Evolutionary conservation across 2,329 filamentous ascomycete species (phyloP).

Genomic region (Pseudogymnoascus sp.): DNA sequence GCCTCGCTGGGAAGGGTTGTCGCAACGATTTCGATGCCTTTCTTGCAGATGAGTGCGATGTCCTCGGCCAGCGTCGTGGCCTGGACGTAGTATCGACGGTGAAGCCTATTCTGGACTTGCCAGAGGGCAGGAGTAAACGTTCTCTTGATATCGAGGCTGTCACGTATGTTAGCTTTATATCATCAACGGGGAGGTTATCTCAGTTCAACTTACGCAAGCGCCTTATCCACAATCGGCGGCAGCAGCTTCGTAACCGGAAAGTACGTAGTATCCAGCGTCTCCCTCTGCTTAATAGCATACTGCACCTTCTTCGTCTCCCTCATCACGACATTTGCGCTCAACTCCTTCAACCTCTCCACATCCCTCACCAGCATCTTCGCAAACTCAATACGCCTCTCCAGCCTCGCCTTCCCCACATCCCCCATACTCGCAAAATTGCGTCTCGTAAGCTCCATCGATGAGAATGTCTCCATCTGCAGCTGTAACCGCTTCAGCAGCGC

Average conservation of each 20-base stretch:
- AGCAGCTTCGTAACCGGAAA: constrained; percentile 78
- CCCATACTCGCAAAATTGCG: constrained; percentile 97
- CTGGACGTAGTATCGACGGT: constrained; percentile 47
- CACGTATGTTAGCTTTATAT: constrained; percentile 34
- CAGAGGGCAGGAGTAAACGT: constrained; percentile 47
- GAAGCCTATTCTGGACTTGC: constrained; percentile 43
- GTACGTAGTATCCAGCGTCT: constrained; percentile 81
- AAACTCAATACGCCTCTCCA: constrained; percentile 81
- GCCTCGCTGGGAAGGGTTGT: constrained; percentile 15
- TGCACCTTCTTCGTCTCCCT: constrained; percentile 72
- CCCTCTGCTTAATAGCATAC: constrained; percentile 64
- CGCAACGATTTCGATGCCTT: constrained; percentile 34
- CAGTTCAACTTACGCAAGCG: constrained; percentile 58
- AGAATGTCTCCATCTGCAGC: constrained; percentile 90
- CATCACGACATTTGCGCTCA: constrained; percentile 64
- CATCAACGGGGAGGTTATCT: neutral
- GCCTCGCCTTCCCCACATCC: constrained; percentile 64
- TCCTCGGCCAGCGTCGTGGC: constrained; percentile 49
- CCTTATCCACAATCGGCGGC: constrained; percentile 69
- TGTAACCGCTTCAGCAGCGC: constrained; percentile 88
- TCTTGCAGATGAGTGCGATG: constrained; percentile 45
- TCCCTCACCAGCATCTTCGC: constrained; percentile 67
- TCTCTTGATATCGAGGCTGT: constrained; percentile 53
- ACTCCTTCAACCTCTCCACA: constrained; percentile 62
- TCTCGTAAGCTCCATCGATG: constrained; percentile 92